These are phyloP conservation scores for Penicillium sp. DNA, from an alignment of 2,329 filamentous ascomycete species.

Conservation along the genomic window DNA sequence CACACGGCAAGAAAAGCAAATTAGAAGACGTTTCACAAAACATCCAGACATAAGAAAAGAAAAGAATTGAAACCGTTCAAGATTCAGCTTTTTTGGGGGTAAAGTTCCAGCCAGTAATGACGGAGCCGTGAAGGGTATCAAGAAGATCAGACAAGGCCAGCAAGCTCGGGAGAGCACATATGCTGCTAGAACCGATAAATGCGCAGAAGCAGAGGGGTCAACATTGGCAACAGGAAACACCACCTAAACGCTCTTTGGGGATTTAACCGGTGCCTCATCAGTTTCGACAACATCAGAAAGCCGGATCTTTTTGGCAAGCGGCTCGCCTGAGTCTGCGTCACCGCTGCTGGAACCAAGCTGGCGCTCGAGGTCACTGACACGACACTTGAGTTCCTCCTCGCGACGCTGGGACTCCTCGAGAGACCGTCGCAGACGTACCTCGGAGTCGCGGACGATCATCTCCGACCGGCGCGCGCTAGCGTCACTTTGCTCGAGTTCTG, in stretches of 20 bases:
- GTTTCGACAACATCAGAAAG: constrained; percentile 56
- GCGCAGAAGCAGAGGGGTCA: constrained; percentile 1
- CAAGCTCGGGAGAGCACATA: constrained; percentile 5
- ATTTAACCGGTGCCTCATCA: constrained; percentile 33
- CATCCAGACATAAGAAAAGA: constrained; percentile 12
- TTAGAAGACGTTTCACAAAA: constrained; percentile 15
- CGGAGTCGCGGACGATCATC: constrained; percentile 56
- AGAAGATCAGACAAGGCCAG: constrained; percentile 34
- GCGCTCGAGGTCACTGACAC: constrained; percentile 75
- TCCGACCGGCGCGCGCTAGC: constrained; percentile 64
- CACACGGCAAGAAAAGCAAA: constrained; percentile 21
- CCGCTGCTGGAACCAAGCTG: constrained; percentile 39
- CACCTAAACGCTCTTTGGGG: constrained; percentile 36
- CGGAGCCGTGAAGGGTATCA: constrained; percentile 42
- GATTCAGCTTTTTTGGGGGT: constrained; percentile 23
- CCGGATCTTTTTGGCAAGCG: constrained; percentile 58
- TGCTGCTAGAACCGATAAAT: constrained; percentile 2
- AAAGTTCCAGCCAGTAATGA: constrained; percentile 34
- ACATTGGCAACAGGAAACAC: constrained; percentile 5
- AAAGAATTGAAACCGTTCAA: constrained; percentile 19
- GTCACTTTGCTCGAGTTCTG: constrained; percentile 76
- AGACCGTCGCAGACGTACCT: constrained; percentile 60
- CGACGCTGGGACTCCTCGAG: constrained; percentile 76
- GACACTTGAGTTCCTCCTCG: constrained; percentile 79
- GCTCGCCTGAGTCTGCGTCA: constrained; percentile 42